phyloP scores from a whole-genome alignment of 2,329 filamentous ascomycete genomes.

The Verticillium isaacii region DNA sequence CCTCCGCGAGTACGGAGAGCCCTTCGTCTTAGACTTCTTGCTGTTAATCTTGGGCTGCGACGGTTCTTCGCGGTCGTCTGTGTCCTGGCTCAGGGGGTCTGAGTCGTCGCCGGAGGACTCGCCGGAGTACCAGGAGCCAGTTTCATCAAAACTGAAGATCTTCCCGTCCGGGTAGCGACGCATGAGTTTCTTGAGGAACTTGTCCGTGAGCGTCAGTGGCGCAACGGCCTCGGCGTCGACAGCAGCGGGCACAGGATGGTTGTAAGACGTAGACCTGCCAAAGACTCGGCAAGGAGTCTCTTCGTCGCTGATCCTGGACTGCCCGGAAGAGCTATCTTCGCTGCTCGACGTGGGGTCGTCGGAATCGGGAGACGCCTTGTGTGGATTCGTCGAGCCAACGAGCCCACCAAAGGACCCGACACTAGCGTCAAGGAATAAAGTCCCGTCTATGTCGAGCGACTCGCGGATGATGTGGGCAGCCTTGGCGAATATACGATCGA shows the following conservation, averaged over 20 bases:
- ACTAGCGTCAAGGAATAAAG: constrained; percentile 13
- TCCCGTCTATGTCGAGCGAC: constrained; percentile 26
- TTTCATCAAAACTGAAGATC: constrained; percentile 38
- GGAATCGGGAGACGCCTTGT: neutral
- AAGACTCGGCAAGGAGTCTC: constrained; percentile 25
- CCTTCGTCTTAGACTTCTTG: neutral
- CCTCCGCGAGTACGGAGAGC: constrained; percentile 11
- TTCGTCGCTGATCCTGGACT: constrained; percentile 6
- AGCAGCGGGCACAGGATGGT: neutral
- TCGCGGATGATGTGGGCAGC: constrained; percentile 38
- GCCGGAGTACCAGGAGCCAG: constrained; percentile 27
- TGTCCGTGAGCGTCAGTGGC: constrained; percentile 26
- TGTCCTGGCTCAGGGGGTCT: neutral
- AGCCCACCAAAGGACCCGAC: constrained; percentile 22
- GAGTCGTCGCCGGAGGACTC: constrained; percentile 18
- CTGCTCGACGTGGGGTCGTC: constrained; percentile 15
- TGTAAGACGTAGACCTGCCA: constrained; percentile 21
- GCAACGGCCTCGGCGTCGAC: neutral
- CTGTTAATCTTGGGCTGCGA: neutral
- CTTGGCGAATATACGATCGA: constrained; percentile 29
- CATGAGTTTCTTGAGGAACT: constrained; percentile 34
- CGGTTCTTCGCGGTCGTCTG: constrained; percentile 6
- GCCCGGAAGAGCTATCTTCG: constrained; percentile 12
- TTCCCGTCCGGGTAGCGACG: constrained; percentile 40
- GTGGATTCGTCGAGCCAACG: constrained; percentile 3